Base-by-base conservation (phyloP, 768 basidiomycete species). In the Pleurotus citrinopileatus region DNA sequence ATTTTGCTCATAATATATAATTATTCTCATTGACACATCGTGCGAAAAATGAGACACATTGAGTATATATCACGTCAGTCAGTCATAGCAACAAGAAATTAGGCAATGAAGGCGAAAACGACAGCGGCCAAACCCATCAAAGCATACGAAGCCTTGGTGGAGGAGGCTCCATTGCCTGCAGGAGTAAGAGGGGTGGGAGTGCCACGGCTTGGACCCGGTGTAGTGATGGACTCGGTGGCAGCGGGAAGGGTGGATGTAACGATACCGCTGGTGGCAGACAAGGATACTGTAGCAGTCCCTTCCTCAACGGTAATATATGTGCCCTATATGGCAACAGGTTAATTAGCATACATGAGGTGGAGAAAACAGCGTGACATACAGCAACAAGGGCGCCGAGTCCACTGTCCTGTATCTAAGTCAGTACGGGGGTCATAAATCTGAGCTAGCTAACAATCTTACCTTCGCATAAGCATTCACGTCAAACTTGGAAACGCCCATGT, bases 261-360 rank as follows among this genome's bases (percentile, higher is more conserved):
- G 15, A 91, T 87, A 9, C 84, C 65, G n/a, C 84, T 79, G 36
- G 90, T 91, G 19, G 81, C 60, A 40, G 79, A 70, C 42, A 82
- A 63, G 26, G 80, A 71, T 37, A 63, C 70, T 19, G 81, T 83
- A 10, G 80, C 73, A 3, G 75, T 74, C 22, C 90, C 90, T 60
- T 82, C 79, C 67, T 90, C 81, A 60, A 90, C 91, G 3, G 77
- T 80, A 61, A 90, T 79, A 72, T 91, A 93, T 57, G 74, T 86
- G 42, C 73, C 86, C 86, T 87, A 15, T 15, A 37, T 37, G 55
- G 8, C 29, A 25, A 48, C 22, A 19, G 3, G 12, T 64, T 34
- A 59, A 59, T n/a, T 43, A 19, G 13, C 25, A 40, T 22, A 23
- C 3, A 44, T 13, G 1, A 10, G 37, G 15, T 27, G n/a, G 22